Conservation (phyloP, 257 asterid genomes). For the Lithospermum erythrorhizon region DNA sequence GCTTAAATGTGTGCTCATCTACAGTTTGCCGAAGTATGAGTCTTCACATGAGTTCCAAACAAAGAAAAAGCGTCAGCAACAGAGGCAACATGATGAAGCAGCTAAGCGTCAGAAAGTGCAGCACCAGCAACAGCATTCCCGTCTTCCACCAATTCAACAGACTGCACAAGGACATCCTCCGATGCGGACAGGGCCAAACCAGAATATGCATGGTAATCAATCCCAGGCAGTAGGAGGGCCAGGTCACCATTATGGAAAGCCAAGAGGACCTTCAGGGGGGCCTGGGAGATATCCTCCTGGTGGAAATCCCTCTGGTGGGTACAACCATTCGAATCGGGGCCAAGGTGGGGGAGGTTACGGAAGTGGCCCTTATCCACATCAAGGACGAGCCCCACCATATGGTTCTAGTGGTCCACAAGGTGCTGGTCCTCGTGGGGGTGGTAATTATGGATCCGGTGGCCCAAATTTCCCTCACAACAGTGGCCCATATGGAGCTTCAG, state of each 20-base stretch:
- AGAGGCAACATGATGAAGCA: slow-evolving; percentile 63
- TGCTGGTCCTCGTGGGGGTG: slow-evolving; percentile 57
- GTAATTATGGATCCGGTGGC: slow-evolving; percentile 46
- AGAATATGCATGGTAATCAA: slow-evolving; percentile 35
- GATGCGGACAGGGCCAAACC: slow-evolving; percentile 59
- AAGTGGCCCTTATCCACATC: slow-evolving; percentile 65
- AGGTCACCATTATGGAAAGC: slow-evolving; percentile 58
- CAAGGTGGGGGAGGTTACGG: slow-evolving; percentile 68
- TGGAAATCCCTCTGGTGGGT: slow-evolving; percentile 68
- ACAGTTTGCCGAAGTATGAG: slow-evolving; percentile 76
- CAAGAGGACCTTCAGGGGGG: slow-evolving; percentile 71
- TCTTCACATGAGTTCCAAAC: slow-evolving; percentile 89
- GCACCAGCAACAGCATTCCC: slow-evolving; percentile 54
- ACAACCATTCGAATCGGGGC: slow-evolving; percentile 62
- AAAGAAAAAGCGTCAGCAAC: slow-evolving; percentile 85
- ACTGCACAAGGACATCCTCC: slow-evolving; percentile 55
- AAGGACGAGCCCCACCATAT: slow-evolving; percentile 68
- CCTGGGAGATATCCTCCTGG: slow-evolving; percentile 67
- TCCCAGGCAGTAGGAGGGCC: slow-evolving; percentile 58
- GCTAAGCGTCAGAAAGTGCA: slow-evolving; percentile 67
- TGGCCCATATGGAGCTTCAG: slow-evolving; percentile 60
- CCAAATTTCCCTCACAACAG: slow-evolving; percentile 68
- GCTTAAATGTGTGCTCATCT: neutral
- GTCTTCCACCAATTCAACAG: slow-evolving; percentile 63
- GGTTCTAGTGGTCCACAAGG: slow-evolving; percentile 46